phyloP scores from a whole-genome alignment of 768 basidiomycete species.

The Lanmaoa rubissima region DNA sequence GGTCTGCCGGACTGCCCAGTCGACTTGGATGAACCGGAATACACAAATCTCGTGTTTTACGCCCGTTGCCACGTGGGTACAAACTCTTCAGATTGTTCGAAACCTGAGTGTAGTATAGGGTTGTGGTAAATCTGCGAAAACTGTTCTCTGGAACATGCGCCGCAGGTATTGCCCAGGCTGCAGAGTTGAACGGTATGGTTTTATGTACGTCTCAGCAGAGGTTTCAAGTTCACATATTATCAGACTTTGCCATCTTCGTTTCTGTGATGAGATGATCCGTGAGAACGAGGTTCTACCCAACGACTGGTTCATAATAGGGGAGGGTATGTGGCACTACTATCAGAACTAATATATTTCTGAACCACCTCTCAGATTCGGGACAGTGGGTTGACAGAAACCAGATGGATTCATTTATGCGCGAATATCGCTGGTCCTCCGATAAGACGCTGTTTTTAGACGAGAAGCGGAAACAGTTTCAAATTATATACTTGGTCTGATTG shows the following conservation, averaged over 20 bases:
- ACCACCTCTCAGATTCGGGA: neutral
- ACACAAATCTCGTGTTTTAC: constrained; percentile 40
- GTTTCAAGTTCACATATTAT: neutral
- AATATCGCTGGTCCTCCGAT: constrained; percentile 1
- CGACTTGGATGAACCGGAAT: constrained; percentile 46
- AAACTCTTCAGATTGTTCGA: neutral
- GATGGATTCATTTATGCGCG: constrained; percentile 1
- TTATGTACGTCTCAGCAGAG: neutral
- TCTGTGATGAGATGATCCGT: neutral
- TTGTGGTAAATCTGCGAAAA: constrained; percentile 8
- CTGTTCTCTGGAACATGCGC: constrained; percentile 16
- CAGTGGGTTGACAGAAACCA: constrained; percentile 15
- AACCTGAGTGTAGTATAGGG: constrained; percentile 3
- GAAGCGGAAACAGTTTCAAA: neutral
- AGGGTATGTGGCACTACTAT: constrained; percentile 6
- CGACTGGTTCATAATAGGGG: neutral
- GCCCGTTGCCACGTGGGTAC: constrained; percentile 25
- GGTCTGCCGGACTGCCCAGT: constrained; percentile 43
- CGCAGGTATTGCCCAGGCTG: constrained; percentile 19
- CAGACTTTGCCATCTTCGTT: neutral
- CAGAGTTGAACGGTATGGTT: constrained; percentile 9
- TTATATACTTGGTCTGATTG: constrained; percentile 2
- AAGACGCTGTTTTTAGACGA: constrained; percentile 5
- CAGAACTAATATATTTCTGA: neutral
- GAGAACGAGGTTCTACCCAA: neutral